Evolutionary conservation across 2,329 filamentous ascomycete species (phyloP), one percentile per base, ranked within the genome.

Genomic region (Exophiala sideris): DNA sequence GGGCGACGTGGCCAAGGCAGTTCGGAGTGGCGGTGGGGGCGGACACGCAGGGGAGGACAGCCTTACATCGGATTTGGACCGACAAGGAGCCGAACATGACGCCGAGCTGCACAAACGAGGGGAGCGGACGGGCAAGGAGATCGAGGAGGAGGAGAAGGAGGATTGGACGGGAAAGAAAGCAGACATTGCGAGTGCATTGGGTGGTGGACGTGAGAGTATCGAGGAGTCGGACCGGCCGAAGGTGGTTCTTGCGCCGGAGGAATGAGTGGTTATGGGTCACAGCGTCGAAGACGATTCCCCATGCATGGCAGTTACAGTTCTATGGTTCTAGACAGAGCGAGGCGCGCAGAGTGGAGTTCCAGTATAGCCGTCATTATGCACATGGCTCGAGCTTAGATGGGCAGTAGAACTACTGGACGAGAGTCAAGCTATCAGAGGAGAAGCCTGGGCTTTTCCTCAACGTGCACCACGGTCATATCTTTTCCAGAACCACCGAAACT

Each of bases 1-100:
- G 33, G 66, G 66, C 11, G 66, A 69, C 3, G 61, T 67, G 11
- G 61, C 66, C 20, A 46, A 56, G 21, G 63, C 66, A 10, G 62
- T 65, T 24, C 40, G 47, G 16, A 12, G 18, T 3, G 56, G 56
- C 21, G 58, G 64, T 48, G 53, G 63, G 2, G 60, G 62, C n/a
- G 57, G 62, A 5, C 56, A 61, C 18, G 49, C 32, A 11, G 56
- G 58, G 9, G 48, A 59, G 33, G 44, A 47, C 11, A 56, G 44
- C 18, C 49, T 64, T 38, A 62, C 58, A 8, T 40, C 57, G 50
- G 53, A 59, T 32, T 41, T 65, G 14, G 59, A 57, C 21, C 40
- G 47, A 14, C 64, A 64, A 32, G 42, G 47, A 16, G 38, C 56
- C 11, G 62, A 59, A 21, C 62, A 62, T 44, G 54, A 54, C 10